Evolutionary conservation across 2,329 filamentous ascomycete species (phyloP).

Genomic region (Piedraia hortae): DNA sequence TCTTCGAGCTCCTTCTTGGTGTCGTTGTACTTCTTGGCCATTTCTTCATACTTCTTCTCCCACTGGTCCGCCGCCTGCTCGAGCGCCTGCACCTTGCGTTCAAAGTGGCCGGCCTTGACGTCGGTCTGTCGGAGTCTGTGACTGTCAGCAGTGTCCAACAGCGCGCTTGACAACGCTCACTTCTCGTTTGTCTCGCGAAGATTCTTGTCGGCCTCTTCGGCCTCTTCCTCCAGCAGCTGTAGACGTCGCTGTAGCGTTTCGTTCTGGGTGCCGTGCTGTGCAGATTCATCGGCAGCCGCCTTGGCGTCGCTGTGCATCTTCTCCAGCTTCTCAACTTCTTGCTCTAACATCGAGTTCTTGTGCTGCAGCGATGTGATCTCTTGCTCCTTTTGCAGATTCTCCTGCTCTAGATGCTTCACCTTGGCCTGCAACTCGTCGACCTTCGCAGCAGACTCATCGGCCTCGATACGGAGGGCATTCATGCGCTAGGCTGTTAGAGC

Average conservation of each 20-base stretch:
- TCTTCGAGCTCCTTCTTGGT: conserved; percentile 79
- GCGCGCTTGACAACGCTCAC: conserved; percentile 28
- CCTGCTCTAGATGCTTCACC: conserved; percentile 77
- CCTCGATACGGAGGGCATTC: conserved; percentile 79
- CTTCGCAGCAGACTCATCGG: conserved; percentile 56
- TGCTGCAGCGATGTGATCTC: conserved; percentile 90
- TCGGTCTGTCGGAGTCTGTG: conserved; percentile 88
- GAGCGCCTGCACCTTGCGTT: conserved; percentile 95
- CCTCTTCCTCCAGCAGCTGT: conserved; percentile 92
- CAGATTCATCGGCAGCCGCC: conserved; percentile 55
- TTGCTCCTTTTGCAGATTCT: conserved; percentile 89
- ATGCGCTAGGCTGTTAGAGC: conserved; percentile 42
- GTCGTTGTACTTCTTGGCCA: conserved; percentile 61
- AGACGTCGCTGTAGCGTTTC: conserved; percentile 77
- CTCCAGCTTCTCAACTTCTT: conserved; percentile 83
- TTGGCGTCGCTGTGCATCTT: conserved; percentile 60
- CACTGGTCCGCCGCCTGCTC: conserved; percentile 78
- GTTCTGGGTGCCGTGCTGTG: conserved; percentile 64
- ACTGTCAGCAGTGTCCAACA: conserved; percentile 2
- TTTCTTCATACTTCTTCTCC: conserved; percentile 96
- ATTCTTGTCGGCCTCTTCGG: conserved; percentile 86
- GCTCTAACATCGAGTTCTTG: conserved; percentile 78
- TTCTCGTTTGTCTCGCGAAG: conserved; percentile 95
- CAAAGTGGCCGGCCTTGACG: conserved; percentile 95
- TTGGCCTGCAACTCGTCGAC: conserved; percentile 67